These are phyloP conservation scores for Beauveria asiatica DNA, from an alignment of 2,329 filamentous ascomycete species.

Conservation along the genomic window DNA sequence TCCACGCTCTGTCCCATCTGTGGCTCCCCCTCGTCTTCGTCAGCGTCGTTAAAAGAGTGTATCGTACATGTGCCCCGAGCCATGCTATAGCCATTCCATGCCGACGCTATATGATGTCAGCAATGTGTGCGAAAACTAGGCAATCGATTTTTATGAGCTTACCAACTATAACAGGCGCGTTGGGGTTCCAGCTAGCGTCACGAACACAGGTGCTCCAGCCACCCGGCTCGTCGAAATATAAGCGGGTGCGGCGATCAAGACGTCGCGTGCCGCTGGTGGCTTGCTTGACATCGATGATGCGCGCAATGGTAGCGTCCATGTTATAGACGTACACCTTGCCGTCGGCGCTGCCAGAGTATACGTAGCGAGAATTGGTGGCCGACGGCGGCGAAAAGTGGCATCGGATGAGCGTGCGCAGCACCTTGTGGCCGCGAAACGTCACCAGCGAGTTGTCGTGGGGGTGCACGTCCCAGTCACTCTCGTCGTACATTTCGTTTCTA, in stretches of 20 bases:
- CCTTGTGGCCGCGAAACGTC: conserved; percentile 83
- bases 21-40: conserved; percentile 54
- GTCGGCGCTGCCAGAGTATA: conserved; percentile 85
- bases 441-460: conserved; percentile 88
- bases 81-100: conserved; percentile 72
- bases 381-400: conserved; percentile 89
- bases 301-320: conserved; percentile 76
- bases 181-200: conserved; percentile 87
- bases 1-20: conserved; percentile 51
- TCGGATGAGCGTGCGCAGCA: conserved; percentile 82
- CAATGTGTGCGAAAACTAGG: not conserved
- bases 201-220: conserved; percentile 72
- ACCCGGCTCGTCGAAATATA: conserved; percentile 47
- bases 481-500: conserved; percentile 57
- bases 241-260: conserved; percentile 42
- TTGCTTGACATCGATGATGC: conserved; percentile 65
- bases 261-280: conserved; percentile 58
- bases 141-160: conserved; percentile 21
- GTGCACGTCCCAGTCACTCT: conserved; percentile 48
- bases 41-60: conserved; percentile 66
- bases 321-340: conserved; percentile 91
- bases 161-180: conserved; percentile 67
- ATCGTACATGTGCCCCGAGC: conserved; percentile 66
- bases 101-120: conserved; percentile 51
- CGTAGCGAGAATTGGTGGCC: conserved; percentile 82